phyloP scores from a whole-genome alignment of 345 rosid species.

The Salix caprea region DNA sequence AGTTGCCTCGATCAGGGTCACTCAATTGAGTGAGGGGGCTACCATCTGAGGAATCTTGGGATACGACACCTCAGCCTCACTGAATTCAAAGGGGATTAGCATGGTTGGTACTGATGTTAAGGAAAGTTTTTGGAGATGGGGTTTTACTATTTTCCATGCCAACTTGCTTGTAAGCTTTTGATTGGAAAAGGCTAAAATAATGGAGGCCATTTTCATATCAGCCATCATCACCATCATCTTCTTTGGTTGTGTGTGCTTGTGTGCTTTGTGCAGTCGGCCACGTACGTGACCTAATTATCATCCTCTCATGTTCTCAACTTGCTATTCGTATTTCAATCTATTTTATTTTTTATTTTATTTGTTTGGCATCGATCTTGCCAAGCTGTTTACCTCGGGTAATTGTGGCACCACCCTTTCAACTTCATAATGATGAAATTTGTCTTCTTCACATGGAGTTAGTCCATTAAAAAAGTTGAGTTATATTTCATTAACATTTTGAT shows the following conservation, averaged over 20 bases:
- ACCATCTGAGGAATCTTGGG: slow-evolving; percentile 27
- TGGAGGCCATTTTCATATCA: slow-evolving; percentile 17
- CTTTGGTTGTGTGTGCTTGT: slow-evolving; percentile 15
- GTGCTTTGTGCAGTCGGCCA: slow-evolving; percentile 41
- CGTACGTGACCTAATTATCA: slow-evolving; percentile 18
- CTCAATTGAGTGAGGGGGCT: neutral
- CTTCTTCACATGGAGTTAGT: too few relatives aligned
- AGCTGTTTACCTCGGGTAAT: neutral
- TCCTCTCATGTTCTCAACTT: slow-evolving; percentile 15
- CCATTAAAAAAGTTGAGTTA: too few relatives aligned
- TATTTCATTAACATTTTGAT: too few relatives aligned
- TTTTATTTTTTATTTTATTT: too few relatives aligned
- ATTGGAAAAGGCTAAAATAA: slow-evolving; percentile 6
- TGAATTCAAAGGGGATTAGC: slow-evolving; percentile 20
- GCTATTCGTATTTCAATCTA: neutral
- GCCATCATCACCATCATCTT: slow-evolving; percentile 28
- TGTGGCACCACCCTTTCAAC: neutral
- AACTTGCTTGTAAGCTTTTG: neutral
- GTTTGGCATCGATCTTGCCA: neutral
- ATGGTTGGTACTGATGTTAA: slow-evolving; percentile 25
- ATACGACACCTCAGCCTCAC: slow-evolving; percentile 41
- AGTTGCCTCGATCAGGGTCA: neutral
- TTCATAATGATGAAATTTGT: neutral
- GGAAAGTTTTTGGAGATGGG: neutral
- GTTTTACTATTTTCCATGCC: neutral